Evolutionary conservation across 2,329 filamentous ascomycete genomes (phyloP).

Genomic region (Pseudogymnoascus sp.): DNA sequence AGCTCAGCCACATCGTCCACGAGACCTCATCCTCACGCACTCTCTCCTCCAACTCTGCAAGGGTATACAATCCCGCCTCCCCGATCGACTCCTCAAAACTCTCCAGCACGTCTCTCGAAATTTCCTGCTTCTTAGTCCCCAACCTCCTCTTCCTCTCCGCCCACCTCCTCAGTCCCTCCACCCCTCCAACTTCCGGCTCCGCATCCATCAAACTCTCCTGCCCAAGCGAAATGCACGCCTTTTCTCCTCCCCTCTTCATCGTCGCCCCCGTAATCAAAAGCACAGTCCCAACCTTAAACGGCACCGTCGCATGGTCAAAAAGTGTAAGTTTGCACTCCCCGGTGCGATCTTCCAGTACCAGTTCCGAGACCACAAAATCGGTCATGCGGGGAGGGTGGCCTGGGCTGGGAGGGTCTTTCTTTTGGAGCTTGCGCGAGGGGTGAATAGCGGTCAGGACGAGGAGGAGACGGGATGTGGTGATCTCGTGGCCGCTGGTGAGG

Average conservation of each 20-base stretch:
- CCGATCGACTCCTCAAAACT: constrained; percentile 28
- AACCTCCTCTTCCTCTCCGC: constrained; percentile 40
- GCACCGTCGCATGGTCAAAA: background rate
- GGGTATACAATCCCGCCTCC: constrained; percentile 32
- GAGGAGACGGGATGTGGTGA: constrained; percentile 20
- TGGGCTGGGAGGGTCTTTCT: background rate
- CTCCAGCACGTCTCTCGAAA: constrained; percentile 37
- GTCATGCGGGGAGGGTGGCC: background rate
- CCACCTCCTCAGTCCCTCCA: constrained; percentile 44
- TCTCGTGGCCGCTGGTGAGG: constrained; percentile 45
- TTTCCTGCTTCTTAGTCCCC: constrained; percentile 42
- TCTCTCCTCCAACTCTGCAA: constrained; percentile 38
- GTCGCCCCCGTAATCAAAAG: background rate
- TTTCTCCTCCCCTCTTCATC: constrained; percentile 1
- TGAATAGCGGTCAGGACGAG: background rate
- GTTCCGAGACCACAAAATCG: background rate
- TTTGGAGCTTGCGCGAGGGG: background rate
- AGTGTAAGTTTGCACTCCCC: background rate
- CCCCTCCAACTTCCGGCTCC: constrained; percentile 46
- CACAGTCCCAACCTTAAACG: background rate
- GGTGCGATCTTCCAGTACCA: background rate
- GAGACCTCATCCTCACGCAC: background rate
- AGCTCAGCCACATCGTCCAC: background rate
- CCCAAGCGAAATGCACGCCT: constrained; percentile 29
- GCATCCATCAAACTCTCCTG: constrained; percentile 45